phyloP scores from a whole-genome alignment of 1,284 basidiomycete genomes.

The Salmacisia buchloeana region DNA sequence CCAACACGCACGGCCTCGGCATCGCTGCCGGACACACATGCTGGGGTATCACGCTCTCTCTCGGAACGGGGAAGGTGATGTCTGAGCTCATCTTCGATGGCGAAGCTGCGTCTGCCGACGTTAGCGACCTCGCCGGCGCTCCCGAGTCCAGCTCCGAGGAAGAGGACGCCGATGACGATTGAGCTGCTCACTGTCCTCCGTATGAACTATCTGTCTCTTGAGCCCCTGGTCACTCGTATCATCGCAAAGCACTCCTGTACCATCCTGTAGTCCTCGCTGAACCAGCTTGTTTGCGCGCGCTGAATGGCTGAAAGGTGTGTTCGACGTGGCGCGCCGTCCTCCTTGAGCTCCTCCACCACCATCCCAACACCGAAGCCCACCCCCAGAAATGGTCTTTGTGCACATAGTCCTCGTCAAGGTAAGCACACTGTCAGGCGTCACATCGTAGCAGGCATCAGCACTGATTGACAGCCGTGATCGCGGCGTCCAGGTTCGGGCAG shows the following conservation, averaged over 20 bases:
- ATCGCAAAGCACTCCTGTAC: too few relatives aligned
- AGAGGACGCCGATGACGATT: too few relatives aligned
- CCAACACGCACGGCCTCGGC: conserved; percentile 54
- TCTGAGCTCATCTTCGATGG: conserved; percentile 58
- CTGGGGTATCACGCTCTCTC: conserved; percentile 53
- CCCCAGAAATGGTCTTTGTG: neutral
- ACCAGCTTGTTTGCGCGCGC: too few relatives aligned
- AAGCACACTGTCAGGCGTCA: neutral
- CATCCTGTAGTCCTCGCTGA: too few relatives aligned
- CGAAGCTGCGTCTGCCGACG: conserved; percentile 55
- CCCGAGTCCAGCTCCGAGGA: too few relatives aligned
- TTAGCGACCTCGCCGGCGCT: too few relatives aligned
- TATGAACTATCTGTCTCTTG: too few relatives aligned
- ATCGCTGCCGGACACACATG: conserved; percentile 55
- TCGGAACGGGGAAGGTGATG: conserved; percentile 57
- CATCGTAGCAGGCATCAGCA: neutral
- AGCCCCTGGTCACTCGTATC: too few relatives aligned
- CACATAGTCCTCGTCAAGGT: neutral
- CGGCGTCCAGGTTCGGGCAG: neutral
- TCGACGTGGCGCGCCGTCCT: too few relatives aligned
- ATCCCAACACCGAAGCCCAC: neutral
- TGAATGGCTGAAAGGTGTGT: too few relatives aligned
- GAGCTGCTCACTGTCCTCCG: too few relatives aligned
- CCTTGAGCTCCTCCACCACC: neutral
- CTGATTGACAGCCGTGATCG: neutral